phyloP scores from a whole-genome alignment of 2,329 filamentous ascomycete species.

The Furcasterigmium sp. region DNA sequence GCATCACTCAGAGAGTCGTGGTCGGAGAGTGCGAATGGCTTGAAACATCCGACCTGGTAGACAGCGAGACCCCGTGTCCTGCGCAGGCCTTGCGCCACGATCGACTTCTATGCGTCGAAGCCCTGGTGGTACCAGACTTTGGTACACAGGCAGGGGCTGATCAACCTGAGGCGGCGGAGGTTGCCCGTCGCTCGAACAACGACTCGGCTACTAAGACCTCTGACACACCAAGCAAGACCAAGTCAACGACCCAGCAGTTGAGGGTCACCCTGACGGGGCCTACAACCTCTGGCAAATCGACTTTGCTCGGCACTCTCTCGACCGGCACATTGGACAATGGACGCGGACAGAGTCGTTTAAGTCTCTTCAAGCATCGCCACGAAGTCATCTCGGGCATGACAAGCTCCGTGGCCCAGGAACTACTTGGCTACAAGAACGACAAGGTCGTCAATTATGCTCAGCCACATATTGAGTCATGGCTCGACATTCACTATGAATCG shows the following conservation, averaged over 20 bases:
- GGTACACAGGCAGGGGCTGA: constrained; percentile 5
- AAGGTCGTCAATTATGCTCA: constrained; percentile 77
- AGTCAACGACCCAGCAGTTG: constrained; percentile 65
- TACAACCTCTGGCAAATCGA: constrained; percentile 89
- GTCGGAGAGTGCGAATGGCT: constrained; percentile 82
- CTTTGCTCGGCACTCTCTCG: constrained; percentile 79
- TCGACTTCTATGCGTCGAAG: constrained; percentile 83
- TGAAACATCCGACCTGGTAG: constrained; percentile 32
- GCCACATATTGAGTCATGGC: constrained; percentile 86
- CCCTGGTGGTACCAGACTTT: constrained; percentile 72
- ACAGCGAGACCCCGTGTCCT: constrained; percentile 16
- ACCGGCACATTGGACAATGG: constrained; percentile 89
- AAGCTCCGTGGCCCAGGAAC: constrained; percentile 88
- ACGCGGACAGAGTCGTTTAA: constrained; percentile 81
- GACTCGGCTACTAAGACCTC: not conserved
- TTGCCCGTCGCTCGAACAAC: constrained; percentile 4
- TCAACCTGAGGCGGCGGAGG: constrained; percentile 1
- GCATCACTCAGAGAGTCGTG: constrained; percentile 73
- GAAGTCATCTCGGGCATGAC: constrained; percentile 90
- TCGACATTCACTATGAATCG: constrained; percentile 81
- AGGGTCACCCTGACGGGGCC: constrained; percentile 84
- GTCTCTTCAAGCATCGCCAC: constrained; percentile 85
- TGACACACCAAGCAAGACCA: constrained; percentile 31
- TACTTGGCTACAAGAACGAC: constrained; percentile 71
- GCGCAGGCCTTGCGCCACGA: constrained; percentile 26